Conservation (phyloP, 2,329 filamentous ascomycete species). For the Phoma sp. region DNA sequence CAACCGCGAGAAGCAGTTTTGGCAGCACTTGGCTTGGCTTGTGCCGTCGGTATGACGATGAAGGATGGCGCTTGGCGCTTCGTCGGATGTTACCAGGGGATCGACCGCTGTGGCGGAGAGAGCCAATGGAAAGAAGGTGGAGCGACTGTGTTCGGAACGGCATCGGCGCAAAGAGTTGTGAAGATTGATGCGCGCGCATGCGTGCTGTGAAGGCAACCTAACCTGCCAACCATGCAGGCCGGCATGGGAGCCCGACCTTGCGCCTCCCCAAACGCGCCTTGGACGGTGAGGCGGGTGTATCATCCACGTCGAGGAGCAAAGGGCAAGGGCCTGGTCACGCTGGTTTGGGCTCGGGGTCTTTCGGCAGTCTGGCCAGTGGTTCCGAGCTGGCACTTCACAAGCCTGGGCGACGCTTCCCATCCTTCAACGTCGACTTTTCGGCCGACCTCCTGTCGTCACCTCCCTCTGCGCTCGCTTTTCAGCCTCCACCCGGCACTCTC, state of each 20-base stretch:
- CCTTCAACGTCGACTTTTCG: conserved; percentile 37
- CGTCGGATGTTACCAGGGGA: conserved; percentile 18
- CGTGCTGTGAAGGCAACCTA: background rate
- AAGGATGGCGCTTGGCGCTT: conserved; percentile 8
- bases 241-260: conserved; percentile 5
- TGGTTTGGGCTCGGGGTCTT: conserved; percentile 14
- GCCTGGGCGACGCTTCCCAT: conserved; percentile 32
- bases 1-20: background rate
- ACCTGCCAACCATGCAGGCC: background rate
- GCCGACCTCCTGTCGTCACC: conserved; percentile 27
- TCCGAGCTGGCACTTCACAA: conserved; percentile 31
- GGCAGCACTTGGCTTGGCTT: background rate
- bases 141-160: conserved; percentile 16
- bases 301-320: conserved; percentile 3
- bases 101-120: conserved; percentile 30
- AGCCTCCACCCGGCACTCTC: conserved; percentile 7
- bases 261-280: conserved; percentile 7
- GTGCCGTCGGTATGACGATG: conserved; percentile 11
- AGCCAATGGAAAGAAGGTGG: conserved; percentile 21
- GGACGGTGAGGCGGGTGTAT: conserved; percentile 8
- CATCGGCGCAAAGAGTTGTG: conserved; percentile 12
- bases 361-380: conserved; percentile 32
- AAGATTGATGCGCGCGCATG: conserved; percentile 10
- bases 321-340: conserved; percentile 6
- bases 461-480: conserved; percentile 23